Evolutionary conservation across 2,329 filamentous ascomycete genomes (phyloP).

Genomic region (Aciculosporium take): DNA sequence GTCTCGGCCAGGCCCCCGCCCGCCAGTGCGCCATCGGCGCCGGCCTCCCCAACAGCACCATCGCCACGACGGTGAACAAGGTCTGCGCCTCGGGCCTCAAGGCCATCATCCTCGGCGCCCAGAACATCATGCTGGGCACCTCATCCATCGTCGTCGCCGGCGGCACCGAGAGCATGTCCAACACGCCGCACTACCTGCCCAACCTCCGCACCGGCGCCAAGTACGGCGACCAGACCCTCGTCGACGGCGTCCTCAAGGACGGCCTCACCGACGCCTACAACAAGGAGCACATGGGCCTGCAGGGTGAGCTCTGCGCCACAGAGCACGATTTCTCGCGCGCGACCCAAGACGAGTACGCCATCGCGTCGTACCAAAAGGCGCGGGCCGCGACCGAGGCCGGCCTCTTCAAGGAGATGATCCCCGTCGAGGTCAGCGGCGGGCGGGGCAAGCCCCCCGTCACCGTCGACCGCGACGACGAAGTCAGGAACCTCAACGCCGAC

Average conservation of each 20-base stretch:
- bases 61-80: constrained; percentile 95
- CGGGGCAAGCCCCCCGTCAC: constrained; percentile 76
- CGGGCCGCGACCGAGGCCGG: constrained; percentile 72
- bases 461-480: constrained; percentile 82
- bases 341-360: constrained; percentile 89
- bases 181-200: constrained; percentile 89
- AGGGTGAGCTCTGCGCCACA: constrained; percentile 78
- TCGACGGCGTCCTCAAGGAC: constrained; percentile 89
- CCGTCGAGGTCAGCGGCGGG: constrained; percentile 74
- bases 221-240: constrained; percentile 78
- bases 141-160: constrained; percentile 87
- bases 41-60: constrained; percentile 64
- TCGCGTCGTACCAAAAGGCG: constrained; percentile 86
- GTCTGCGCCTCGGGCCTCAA: constrained; percentile 94
- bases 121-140: constrained; percentile 95
- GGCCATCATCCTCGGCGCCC: constrained; percentile 83
- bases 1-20: constrained; percentile 89
- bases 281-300: constrained; percentile 92
- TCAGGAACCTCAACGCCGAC: constrained; percentile 79
- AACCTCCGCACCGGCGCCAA: constrained; percentile 77
- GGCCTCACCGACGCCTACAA: constrained; percentile 90
- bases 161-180: constrained; percentile 97
- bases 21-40: constrained; percentile 85
- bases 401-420: constrained; percentile 77
- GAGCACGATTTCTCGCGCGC: constrained; percentile 73